Conservation (phyloP, 805 yeast species). For the Saturnispora mendoncae region DNA sequence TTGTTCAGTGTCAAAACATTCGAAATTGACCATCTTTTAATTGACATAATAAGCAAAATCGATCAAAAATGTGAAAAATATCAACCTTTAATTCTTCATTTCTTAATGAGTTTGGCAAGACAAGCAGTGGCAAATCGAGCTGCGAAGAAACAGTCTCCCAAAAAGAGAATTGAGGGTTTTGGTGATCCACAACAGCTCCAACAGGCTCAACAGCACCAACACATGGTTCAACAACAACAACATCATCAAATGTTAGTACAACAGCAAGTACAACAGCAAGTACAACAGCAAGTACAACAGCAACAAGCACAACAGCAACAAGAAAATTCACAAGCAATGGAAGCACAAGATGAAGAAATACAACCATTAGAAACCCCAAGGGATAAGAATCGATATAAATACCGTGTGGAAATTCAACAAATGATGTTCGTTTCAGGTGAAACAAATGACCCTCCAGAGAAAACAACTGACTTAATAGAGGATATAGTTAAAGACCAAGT, state of each 20-base stretch:
- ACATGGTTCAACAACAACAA: neutral
- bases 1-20: conserved; percentile 38
- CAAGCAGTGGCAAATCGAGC: neutral
- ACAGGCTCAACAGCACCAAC: neutral
- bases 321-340: neutral
- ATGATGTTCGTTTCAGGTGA: conserved; percentile 99
- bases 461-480: conserved; percentile 86
- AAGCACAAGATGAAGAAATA: neutral
- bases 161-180: neutral
- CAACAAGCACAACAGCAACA: neutral
- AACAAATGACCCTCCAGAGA: conserved; percentile 86
- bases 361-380: conserved; percentile 8
- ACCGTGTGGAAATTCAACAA: conserved; percentile 88
- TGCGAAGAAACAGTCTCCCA: neutral
- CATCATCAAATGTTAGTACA: neutral
- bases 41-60: neutral
- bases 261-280: neutral
- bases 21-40: conserved; percentile 33
- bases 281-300: neutral
- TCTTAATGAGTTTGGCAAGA: neutral
- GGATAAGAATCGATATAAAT: conserved; percentile 48
- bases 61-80: neutral
- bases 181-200: neutral
- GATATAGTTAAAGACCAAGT: conserved; percentile 95
- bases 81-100: neutral